A percentile compares a stretch with the other conserved stretches of the same genome.
Evolutionary conservation across 768 basidiomycete species (phyloP).

Genomic region (Tulasnella sp.): DNA sequence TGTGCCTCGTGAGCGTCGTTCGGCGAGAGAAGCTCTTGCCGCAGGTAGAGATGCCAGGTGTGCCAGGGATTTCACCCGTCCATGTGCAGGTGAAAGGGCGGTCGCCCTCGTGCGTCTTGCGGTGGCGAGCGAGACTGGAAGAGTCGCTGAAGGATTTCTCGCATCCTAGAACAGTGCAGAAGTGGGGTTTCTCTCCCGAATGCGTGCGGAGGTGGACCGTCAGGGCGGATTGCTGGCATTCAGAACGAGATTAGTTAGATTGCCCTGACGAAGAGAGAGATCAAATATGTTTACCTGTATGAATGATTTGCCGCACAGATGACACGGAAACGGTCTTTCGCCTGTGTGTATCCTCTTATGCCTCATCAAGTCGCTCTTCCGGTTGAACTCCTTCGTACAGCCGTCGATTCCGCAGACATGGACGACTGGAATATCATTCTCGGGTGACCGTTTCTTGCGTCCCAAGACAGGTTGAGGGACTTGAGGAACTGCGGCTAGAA

Average conservation of each 20-base stretch:
- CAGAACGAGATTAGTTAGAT: background rate
- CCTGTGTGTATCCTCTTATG: constrained; percentile 88
- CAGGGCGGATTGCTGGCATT: constrained; percentile 65
- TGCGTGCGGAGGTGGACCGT: constrained; percentile 84
- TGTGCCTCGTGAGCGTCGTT: constrained; percentile 75
- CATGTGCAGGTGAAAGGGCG: constrained; percentile 66
- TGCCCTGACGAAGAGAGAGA: background rate
- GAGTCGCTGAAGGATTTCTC: constrained; percentile 85
- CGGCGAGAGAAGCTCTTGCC: constrained; percentile 82
- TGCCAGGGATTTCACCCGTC: constrained; percentile 36
- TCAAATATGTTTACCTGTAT: constrained; percentile 52
- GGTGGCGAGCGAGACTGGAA: constrained; percentile 81
- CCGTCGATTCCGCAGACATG: constrained; percentile 31
- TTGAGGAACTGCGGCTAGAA: background rate
- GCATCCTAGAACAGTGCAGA: constrained; percentile 81
- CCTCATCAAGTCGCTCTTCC: constrained; percentile 71
- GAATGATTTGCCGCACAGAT: constrained; percentile 78
- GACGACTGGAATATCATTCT: background rate
- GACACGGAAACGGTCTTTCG: constrained; percentile 66
- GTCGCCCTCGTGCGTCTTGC: constrained; percentile 69
- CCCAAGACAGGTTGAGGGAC: background rate
- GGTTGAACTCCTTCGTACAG: constrained; percentile 71
- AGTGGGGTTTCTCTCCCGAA: constrained; percentile 88
- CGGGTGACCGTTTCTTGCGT: background rate
- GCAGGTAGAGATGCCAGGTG: constrained; percentile 35